Evolutionary conservation across 169 alveolate genomes (phyloP), one percentile per base, ranked within the genome.

Genomic region (Babesia microti): DNA sequence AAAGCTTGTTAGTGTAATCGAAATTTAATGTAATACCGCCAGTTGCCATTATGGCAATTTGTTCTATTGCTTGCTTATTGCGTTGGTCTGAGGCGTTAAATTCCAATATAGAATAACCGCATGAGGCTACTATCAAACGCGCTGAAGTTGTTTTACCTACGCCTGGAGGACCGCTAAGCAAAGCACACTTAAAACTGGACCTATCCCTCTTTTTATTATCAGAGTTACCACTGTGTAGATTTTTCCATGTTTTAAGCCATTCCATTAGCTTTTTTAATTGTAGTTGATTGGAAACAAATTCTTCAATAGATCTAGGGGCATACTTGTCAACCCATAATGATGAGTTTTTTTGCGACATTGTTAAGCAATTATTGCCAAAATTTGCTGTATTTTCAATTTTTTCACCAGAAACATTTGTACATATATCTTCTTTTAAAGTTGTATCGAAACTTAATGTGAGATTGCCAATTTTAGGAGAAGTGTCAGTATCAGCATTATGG

Each of bases 111-210:
- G 85, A 74, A 67, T 83, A 92, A 6, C 95, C 94, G 40, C 87
- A 79, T 42, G 61, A 47, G 40, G 70, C 78, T 0, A 97, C 90
- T 0, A 92, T 83, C 15, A 94, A 66, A 65, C 91, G 76, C 0
- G 93, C 97, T 0, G 95, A 73, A 1, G 97, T 83, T 19, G 99
- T 91, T 83, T 95, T 94, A 7, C 99, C 99, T 22, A 93, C 89
- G 12, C 99, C 99, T 7, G 99, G 98, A 6, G 98, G 97, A 0
- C 99, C 99, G 15, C 95, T 81, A 19, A 95, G 75, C 42, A 95
- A 72, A 3, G 88, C 93, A 1, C 98, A 97, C 44, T 73, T 68
- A 19, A 57, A 55, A 4, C 22, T 27, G 4, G 43, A 41, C 6
- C 54, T 26, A n/a, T 46, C 27, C 11, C 36, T 29, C 11, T n/a